Evolutionary conservation across 129 eudicot genomes (phyloP), one percentile per base, ranked within the genome.

Genomic region (Ambrosia trifida): DNA sequence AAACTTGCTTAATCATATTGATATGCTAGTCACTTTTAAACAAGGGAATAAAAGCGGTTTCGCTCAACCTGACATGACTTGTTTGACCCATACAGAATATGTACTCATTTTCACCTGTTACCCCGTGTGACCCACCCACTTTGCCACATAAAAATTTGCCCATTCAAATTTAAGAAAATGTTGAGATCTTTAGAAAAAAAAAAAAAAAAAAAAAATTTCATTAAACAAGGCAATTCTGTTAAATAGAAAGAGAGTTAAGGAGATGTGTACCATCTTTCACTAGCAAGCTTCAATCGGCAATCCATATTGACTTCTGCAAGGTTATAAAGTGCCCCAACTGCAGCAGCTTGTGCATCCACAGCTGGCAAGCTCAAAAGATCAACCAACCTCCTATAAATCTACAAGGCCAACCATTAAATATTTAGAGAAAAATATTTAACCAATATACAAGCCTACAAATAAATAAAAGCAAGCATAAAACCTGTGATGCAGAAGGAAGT

Each of bases 291-390:
- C 79, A 90, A 69, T 43, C 99, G 90, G 78, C 99, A 90, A 66
- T 95, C 97, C 91, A 88, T 85, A 18, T 95, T 95, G 35, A 95
- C 82, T 78, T 95, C 99, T 32, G 90, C 91, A 80, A 95, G 94
- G 82, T 95, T 83, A 81, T 90, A 95, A 46, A 95, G 83, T 49
- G 99, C 99, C 69, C 99, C 99, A 44, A 95, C 88, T 17, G 99
- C 96, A 67, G 97, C 99, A 43, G 96, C 97, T 82, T 95, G 99
- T 67, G 99, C 94, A 70, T 95, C 97, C n/a, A 71, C 74, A 40
- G 88, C 88, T 62, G 96, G 97, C 33, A 86, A 70, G 85, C 97
- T 95, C 88, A 95, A 83, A 44, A 95, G 87, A 83, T 95, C 99
- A 36, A 95, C 87, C 73, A 95, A 76, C 53, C 97, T 86, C 80